Conservation (phyloP, 441 rosid genomes). For the Kokia cookei region DNA sequence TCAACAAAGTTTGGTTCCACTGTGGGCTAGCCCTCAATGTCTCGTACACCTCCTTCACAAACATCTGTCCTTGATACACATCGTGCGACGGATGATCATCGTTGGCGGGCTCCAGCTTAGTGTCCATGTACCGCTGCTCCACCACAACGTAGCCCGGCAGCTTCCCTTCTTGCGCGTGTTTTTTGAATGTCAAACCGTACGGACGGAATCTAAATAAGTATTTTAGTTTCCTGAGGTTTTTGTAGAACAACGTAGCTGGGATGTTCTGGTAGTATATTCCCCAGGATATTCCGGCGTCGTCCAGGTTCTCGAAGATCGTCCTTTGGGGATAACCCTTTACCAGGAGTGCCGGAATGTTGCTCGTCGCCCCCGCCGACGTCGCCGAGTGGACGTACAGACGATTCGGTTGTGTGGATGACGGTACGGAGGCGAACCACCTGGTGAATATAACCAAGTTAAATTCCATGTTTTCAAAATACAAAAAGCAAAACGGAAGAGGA, state of each 20-base stretch:
- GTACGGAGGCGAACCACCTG: conserved; percentile 94
- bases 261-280: conserved; percentile 78
- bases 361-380: conserved; percentile 75
- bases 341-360: conserved; percentile 54
- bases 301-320: conserved; percentile 71
- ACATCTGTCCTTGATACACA: conserved; percentile 52
- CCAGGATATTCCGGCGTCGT: conserved; percentile 47
- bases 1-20: conserved; percentile 67
- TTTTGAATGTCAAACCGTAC: conserved; percentile 41
- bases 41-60: conserved; percentile 80
- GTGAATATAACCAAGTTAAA: not conserved
- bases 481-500: not conserved
- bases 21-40: conserved; percentile 77
- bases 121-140: conserved; percentile 81
- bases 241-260: conserved; percentile 68
- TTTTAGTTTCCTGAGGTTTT: conserved; percentile 67
- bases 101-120: conserved; percentile 44
- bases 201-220: conserved; percentile 44
- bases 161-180: conserved; percentile 49
- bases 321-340: conserved; percentile 71
- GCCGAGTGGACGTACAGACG: conserved; percentile 73
- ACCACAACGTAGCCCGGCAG: conserved; percentile 64
- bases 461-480: not conserved
- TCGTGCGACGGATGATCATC: conserved; percentile 96
- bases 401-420: conserved; percentile 85